Percentiles rank a stretch among this genome's conserved stretches.
Evolutionary conservation across 1,139 yeast genomes (phyloP).

Genomic region (Yamadazyma membranifaciens): DNA sequence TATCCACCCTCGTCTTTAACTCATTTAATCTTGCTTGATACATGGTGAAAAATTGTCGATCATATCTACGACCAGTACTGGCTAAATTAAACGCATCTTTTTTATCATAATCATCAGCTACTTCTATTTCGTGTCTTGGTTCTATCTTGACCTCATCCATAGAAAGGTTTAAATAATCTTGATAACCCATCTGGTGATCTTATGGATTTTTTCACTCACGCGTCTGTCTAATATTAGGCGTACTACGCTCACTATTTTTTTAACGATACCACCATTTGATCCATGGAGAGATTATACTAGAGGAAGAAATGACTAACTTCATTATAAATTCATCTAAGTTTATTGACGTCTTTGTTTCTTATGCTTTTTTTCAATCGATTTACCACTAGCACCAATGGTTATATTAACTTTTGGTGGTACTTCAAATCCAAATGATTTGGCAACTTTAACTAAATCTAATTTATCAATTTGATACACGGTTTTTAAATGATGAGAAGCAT

Average conservation of each 20-base stretch:
- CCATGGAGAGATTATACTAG: too few species aligned
- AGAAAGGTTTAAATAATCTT: constrained; percentile 11
- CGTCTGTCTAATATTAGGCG: not conserved
- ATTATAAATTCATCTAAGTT: constrained; percentile 10
- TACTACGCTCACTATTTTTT: not conserved
- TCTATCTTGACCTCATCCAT: not conserved
- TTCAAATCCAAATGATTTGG: constrained; percentile 90
- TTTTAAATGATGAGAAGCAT: constrained; percentile 92
- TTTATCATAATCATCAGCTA: constrained; percentile 14
- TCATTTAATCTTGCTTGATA: constrained; percentile 62
- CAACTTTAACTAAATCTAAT: constrained; percentile 90
- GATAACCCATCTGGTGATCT: constrained; percentile 5
- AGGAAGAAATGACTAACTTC: not conserved
- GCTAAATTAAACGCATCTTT: constrained; percentile 18
- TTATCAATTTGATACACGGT: constrained; percentile 96
- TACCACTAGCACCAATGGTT: constrained; percentile 90
- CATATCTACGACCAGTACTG: constrained; percentile 48
- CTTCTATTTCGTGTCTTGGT: not conserved
- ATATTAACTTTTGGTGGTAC: constrained; percentile 97
- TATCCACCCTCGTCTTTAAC: constrained; percentile 54
- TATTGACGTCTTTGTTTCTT: constrained; percentile 44
- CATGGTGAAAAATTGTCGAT: constrained; percentile 70
- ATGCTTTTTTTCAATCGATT: constrained; percentile 51
- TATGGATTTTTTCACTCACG: not conserved
- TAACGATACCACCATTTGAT: too few species aligned